Evolutionary conservation across 257 asterid genomes (phyloP), one percentile per base, ranked within the genome.

Genomic region (Coffea canephora): DNA sequence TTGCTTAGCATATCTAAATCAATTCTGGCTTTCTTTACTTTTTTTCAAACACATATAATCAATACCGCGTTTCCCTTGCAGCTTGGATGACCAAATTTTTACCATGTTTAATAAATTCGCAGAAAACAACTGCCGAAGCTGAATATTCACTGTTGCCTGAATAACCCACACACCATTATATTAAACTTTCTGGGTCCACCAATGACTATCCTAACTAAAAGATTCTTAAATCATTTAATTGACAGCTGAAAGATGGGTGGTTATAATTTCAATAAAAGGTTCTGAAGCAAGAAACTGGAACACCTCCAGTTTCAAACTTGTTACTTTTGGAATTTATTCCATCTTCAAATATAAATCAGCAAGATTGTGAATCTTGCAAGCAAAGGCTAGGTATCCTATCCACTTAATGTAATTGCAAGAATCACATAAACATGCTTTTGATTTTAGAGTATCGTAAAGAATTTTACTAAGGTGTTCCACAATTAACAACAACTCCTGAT

Each of bases 301-400:
- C 78, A 85, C 79, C 86, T 80, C 85, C 80, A 80, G 71, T 75
- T 84, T 81, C 85, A 86, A 87, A 85, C 86, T 76, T 80, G 75
- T 83, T 72, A 82, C 68, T 43, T 62, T 21, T 72, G 84, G 87
- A 76, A 78, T 41, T 82, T 73, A 84, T 83, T 80, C 83, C 80
- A 55, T 75, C 55, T 49, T 77, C 76, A 54, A n/a, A 74, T 71
- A 49, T 59, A 45, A 31, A 31, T 19, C 54, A 54, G 9, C 16
- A 34, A 81, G 78, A 68, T 71, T 31, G 43, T 74, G 70, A 78
- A 52, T 74, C 74, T 19, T 15, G 59, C 25, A 9, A 49, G 13
- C n/a, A 36, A 12, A 65, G 57, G 52, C 43, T 31, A 39, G 25
- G 43, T n/a, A 49, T 55, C 13, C 55, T 64, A 16, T 34, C 0